Evolutionary conservation across 805 yeast species (phyloP).

Genomic region (Ogataea trehaloabstinens): DNA sequence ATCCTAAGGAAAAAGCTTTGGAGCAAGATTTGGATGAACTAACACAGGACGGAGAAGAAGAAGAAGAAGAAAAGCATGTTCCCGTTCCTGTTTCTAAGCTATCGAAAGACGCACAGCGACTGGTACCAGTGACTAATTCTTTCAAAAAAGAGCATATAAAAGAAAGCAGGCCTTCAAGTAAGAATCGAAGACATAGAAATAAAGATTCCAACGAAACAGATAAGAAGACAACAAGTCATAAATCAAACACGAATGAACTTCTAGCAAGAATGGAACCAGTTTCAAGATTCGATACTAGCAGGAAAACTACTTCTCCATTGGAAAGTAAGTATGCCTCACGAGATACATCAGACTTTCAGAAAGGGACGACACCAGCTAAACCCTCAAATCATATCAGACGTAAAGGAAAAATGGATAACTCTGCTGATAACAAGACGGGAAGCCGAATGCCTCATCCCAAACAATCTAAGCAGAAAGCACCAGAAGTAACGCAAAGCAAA

Average conservation of each 20-base stretch:
- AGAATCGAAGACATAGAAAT: neutral
- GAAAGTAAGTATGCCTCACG: neutral
- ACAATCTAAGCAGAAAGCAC: neutral
- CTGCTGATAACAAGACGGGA: too few relatives aligned
- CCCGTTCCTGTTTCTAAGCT: constrained; percentile 8
- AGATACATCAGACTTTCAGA: neutral
- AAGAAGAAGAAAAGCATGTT: constrained; percentile 5
- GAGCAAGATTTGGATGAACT: constrained; percentile 9
- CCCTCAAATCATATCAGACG: too few relatives aligned
- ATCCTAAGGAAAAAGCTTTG: constrained; percentile 3
- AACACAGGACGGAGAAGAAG: too few relatives aligned
- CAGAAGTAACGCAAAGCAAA: constrained; percentile 6
- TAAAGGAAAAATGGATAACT: neutral
- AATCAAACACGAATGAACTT: neutral
- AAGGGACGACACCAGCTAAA: neutral
- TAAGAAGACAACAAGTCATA: neutral
- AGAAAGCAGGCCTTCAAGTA: neutral
- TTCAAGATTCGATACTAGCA: neutral
- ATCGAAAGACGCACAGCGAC: constrained; percentile 16
- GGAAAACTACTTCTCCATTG: neutral
- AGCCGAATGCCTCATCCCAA: too few relatives aligned
- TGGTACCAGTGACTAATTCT: constrained; percentile 10
- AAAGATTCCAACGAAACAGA: neutral
- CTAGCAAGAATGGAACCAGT: neutral
- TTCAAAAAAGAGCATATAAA: neutral